Percentiles rank a stretch among this genome's conserved stretches.
Evolutionary conservation across 2,329 filamentous ascomycete species (phyloP).

Genomic region (Diaporthe citriasiana): DNA sequence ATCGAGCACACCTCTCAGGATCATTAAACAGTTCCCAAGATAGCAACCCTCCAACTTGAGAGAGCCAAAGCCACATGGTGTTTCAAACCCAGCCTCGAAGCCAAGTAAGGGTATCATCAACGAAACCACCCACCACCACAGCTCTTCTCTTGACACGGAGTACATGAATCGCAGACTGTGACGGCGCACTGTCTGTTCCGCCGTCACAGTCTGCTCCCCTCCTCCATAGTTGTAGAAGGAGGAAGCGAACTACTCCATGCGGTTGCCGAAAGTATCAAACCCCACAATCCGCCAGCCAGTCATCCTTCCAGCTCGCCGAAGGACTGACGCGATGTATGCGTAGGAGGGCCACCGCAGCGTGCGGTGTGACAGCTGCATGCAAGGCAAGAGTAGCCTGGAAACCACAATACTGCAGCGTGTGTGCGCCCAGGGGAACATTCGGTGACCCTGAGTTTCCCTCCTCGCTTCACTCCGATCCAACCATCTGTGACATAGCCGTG

Average conservation of each 20-base stretch:
- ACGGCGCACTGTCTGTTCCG: background rate
- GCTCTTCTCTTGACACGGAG: background rate
- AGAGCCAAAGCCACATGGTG: background rate
- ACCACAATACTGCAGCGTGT: slow-evolving; percentile 10
- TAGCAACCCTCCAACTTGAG: background rate
- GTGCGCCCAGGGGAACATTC: background rate
- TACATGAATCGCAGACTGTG: background rate
- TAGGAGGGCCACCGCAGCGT: background rate
- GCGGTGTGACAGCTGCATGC: slow-evolving; percentile 30
- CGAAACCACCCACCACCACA: background rate
- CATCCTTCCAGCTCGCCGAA: background rate
- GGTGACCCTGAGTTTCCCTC: background rate
- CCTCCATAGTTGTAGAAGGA: too few species aligned
- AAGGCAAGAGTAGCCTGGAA: background rate
- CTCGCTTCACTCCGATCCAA: slow-evolving; percentile 19
- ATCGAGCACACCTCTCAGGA: background rate
- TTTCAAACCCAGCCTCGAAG: slow-evolving; percentile 26
- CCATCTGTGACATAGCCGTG: slow-evolving; percentile 8
- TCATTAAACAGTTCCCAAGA: background rate
- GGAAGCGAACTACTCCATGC: too few species aligned
- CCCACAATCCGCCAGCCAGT: background rate
- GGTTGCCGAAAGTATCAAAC: background rate
- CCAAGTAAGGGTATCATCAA: background rate
- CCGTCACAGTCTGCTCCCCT: background rate
- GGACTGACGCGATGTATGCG: background rate